Conservation (phyloP, 1,284 basidiomycete species). For the Microbotryum lychnidis-dioicae region DNA sequence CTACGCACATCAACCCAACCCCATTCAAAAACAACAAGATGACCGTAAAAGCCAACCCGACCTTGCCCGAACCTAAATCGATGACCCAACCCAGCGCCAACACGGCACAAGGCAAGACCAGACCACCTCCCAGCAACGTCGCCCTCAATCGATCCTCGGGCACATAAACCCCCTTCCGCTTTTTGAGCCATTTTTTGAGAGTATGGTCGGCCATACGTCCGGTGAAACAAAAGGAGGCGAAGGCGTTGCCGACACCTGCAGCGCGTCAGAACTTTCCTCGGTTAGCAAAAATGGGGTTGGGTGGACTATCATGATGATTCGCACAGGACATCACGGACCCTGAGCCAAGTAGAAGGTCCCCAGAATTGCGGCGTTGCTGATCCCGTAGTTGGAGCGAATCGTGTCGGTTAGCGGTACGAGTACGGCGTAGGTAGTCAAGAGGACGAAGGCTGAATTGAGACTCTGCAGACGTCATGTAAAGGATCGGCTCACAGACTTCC, state of each 20-base stretch:
- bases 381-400: conserved; percentile 50
- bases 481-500: no score
- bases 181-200: conserved; percentile 46
- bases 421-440: conserved; percentile 23
- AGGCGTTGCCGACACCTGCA: conserved; percentile 53
- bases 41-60: conserved; percentile 38
- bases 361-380: conserved; percentile 53
- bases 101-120: conserved; percentile 46
- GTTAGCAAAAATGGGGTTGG: no score
- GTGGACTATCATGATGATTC: no score
- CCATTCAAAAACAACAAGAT: conserved; percentile 36
- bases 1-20: conserved; percentile 42
- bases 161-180: conserved; percentile 44
- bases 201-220: conserved; percentile 50
- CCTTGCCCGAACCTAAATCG: conserved; percentile 30
- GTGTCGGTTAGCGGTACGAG: conserved; percentile 29
- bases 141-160: conserved; percentile 57
- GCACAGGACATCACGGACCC: background rate
- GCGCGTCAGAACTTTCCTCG: background rate
- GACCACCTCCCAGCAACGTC: conserved; percentile 45
- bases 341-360: conserved; percentile 55
- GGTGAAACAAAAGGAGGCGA: conserved; percentile 48
- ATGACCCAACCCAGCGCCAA: conserved; percentile 33
- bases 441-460: conserved; percentile 25
- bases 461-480: conserved; percentile 5